These are phyloP conservation scores for Rhodotorula graminis DNA, from an alignment of 768 basidiomycete genomes.

Conservation along the genomic window DNA sequence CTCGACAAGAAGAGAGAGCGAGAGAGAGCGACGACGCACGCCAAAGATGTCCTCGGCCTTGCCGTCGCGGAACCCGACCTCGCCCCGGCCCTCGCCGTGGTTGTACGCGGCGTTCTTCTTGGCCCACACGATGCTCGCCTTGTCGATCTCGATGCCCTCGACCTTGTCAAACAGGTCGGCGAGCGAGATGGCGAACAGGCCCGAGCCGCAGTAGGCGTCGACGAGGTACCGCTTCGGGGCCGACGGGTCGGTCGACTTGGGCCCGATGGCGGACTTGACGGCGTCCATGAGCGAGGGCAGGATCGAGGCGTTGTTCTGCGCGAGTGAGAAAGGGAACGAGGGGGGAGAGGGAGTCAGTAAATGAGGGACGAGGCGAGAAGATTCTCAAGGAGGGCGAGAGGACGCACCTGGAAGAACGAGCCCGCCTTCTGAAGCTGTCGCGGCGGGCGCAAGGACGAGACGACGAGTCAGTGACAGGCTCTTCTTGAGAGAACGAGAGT, in stretches of 20 bases:
- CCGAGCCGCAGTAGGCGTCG: constrained; percentile 75
- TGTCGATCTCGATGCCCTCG: constrained; percentile 79
- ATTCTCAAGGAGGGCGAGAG: constrained; percentile 42
- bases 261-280: constrained; percentile 64
- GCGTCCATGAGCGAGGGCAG: constrained; percentile 77
- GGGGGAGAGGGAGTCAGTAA: too few species aligned
- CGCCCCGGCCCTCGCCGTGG: constrained; percentile 53
- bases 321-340: constrained; percentile 56
- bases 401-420: constrained; percentile 65
- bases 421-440: constrained; percentile 59
- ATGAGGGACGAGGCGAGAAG: too few species aligned
- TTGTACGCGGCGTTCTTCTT: constrained; percentile 50
- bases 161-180: constrained; percentile 68
- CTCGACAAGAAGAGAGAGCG: neutral
- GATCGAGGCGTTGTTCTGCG: constrained; percentile 94
- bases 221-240: constrained; percentile 61
- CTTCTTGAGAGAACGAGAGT: too few species aligned
- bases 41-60: constrained; percentile 81
- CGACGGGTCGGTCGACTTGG: constrained; percentile 1
- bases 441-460: too few species aligned
- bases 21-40: constrained; percentile 44
- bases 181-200: constrained; percentile 79
- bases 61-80: constrained; percentile 62
- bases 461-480: too few species aligned
- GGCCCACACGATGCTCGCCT: constrained; percentile 49